phyloP scores from a whole-genome alignment of 805 yeast genomes.

The Nakazawaea holstii region DNA sequence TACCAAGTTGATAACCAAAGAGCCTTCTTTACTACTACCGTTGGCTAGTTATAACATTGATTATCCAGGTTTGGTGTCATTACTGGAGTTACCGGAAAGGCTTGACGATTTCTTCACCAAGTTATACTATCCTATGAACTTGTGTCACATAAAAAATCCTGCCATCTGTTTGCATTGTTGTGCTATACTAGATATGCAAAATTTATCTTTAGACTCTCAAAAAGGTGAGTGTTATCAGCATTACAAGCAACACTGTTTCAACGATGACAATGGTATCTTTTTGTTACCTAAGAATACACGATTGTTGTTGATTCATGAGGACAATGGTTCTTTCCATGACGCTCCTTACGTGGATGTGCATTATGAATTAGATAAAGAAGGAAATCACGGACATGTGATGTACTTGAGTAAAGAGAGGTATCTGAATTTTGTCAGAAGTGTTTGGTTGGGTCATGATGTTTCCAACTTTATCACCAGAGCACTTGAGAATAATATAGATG shows the following conservation, averaged over 20 bases:
- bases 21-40: constrained; percentile 1
- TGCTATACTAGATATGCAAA: constrained; percentile 60
- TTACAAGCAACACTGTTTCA: constrained; percentile 53
- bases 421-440: constrained; percentile 53
- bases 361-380: constrained; percentile 78
- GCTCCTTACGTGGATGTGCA: constrained; percentile 84
- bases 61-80: constrained; percentile 61
- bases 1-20: background rate
- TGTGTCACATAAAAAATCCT: constrained; percentile 55
- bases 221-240: constrained; percentile 83
- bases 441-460: constrained; percentile 78
- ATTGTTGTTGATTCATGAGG: constrained; percentile 57
- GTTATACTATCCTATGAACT: constrained; percentile 39
- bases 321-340: constrained; percentile 77
- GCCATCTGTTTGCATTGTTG: constrained; percentile 88
- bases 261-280: constrained; percentile 63
- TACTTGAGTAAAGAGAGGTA: constrained; percentile 58
- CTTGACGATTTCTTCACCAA: constrained; percentile 66
- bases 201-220: constrained; percentile 42
- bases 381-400: constrained; percentile 68
- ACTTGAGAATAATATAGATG: constrained; percentile 72
- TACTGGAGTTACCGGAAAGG: constrained; percentile 60
- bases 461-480: constrained; percentile 74
- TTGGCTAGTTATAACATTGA: constrained; percentile 26
- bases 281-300: constrained; percentile 66